A percentile compares a stretch with the other conserved stretches of the same genome.
Evolutionary conservation across 106 monocot genomes (phyloP).

Genomic region (Dendrobium huoshanense): DNA sequence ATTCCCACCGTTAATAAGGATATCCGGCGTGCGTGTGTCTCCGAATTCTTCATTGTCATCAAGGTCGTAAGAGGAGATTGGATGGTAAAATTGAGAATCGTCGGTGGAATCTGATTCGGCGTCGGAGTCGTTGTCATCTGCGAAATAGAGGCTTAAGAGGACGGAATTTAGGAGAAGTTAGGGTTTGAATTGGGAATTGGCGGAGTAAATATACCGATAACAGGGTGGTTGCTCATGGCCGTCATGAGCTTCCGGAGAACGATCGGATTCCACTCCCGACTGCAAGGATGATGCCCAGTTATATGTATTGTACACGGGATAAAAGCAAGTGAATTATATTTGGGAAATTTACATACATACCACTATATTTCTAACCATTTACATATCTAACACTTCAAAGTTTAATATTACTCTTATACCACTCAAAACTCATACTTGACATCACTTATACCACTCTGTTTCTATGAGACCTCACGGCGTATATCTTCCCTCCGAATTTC

Average conservation of each 20-base stretch:
- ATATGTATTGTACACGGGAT: too few relatives aligned
- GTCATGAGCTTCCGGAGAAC: neutral
- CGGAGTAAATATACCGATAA: neutral
- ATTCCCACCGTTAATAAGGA: neutral
- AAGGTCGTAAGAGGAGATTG: conserved; percentile 31
- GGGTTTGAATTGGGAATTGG: neutral
- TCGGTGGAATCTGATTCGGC: conserved; percentile 21
- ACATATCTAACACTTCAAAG: too few relatives aligned
- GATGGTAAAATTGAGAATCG: conserved; percentile 29
- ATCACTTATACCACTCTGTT: too few relatives aligned
- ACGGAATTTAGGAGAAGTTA: neutral
- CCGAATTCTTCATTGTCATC: conserved; percentile 3
- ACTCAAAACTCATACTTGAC: too few relatives aligned
- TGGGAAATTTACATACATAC: too few relatives aligned
- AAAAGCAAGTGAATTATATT: too few relatives aligned
- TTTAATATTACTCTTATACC: too few relatives aligned
- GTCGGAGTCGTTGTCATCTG: conserved; percentile 17
- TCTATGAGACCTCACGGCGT: too few relatives aligned
- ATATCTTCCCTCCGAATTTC: too few relatives aligned
- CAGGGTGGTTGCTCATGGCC: neutral
- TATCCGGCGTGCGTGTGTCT: too few relatives aligned
- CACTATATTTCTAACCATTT: too few relatives aligned
- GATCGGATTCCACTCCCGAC: neutral
- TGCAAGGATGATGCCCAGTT: neutral
- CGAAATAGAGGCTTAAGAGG: neutral